These are phyloP conservation scores for Reticulascus tulasneorum DNA, from an alignment of 2,329 filamentous ascomycete species.

Conservation along the genomic window DNA sequence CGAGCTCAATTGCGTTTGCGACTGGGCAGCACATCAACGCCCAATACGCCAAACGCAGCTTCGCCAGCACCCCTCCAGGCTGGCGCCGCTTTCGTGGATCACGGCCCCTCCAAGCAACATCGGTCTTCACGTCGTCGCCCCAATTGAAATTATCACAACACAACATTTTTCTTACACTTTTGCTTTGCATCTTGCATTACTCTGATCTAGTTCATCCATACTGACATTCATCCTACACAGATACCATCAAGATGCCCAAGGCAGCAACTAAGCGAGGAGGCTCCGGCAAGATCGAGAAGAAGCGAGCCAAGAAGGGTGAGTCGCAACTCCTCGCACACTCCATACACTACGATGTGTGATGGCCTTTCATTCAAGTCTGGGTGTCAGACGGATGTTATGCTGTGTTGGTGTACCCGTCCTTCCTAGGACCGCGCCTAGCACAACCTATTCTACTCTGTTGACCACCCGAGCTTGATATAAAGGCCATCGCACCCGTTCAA, in stretches of 20 bases:
- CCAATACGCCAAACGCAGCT: too few species aligned
- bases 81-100: too few species aligned
- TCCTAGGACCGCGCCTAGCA: too few species aligned
- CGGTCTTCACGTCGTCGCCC: background rate
- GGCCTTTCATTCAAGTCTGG: too few species aligned
- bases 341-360: background rate
- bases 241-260: conserved; percentile 53
- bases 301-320: conserved; percentile 58
- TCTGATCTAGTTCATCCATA: conserved; percentile 9
- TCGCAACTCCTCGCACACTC: conserved; percentile 6
- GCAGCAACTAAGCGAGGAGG: conserved; percentile 50
- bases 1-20: conserved; percentile 36
- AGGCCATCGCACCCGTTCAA: too few species aligned
- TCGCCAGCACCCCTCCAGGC: too few species aligned
- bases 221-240: conserved; percentile 22
- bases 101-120: background rate
- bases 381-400: too few species aligned
- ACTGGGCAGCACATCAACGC: conserved; percentile 11
- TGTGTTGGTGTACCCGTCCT: too few species aligned
- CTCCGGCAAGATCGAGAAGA: conserved; percentile 50
- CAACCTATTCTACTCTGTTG: too few species aligned
- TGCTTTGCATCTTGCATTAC: background rate
- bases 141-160: background rate
- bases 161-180: background rate
- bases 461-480: too few species aligned